Percentiles rank a stretch among this genome's conserved stretches.
Evolutionary conservation across 495 filamentous ascomycete genomes (phyloP).

Genomic region (Amniculicola lignicola): DNA sequence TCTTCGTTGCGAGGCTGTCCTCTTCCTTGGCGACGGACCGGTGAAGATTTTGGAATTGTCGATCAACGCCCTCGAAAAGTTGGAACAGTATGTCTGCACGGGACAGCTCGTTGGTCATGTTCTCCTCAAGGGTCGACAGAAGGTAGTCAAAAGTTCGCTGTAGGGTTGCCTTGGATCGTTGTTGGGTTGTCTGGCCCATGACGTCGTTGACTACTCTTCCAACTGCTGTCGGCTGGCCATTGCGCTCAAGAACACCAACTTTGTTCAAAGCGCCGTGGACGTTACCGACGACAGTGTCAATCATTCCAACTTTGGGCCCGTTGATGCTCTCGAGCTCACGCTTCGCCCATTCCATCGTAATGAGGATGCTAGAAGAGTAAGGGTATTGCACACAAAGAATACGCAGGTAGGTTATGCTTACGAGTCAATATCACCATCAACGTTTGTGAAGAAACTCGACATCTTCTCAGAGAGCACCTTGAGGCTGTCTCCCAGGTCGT

Average conservation of each 20-base stretch:
- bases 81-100: slow-evolving; percentile 72
- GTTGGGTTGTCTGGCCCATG: slow-evolving; percentile 73
- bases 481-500: slow-evolving; percentile 75
- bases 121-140: slow-evolving; percentile 80
- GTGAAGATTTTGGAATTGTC: slow-evolving; percentile 81
- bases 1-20: slow-evolving; percentile 70
- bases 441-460: slow-evolving; percentile 83
- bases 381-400: neutral
- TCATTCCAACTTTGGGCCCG: slow-evolving; percentile 52
- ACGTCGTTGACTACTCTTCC: slow-evolving; percentile 64
- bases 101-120: slow-evolving; percentile 75
- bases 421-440: slow-evolving; percentile 86
- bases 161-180: slow-evolving; percentile 74
- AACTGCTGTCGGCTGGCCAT: slow-evolving; percentile 60
- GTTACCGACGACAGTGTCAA: slow-evolving; percentile 71
- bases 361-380: slow-evolving; percentile 60
- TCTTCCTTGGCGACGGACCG: slow-evolving; percentile 81
- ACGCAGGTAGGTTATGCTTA: slow-evolving; percentile 33
- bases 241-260: slow-evolving; percentile 63
- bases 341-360: slow-evolving; percentile 92
- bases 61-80: slow-evolving; percentile 83
- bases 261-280: slow-evolving; percentile 69
- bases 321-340: slow-evolving; percentile 66
- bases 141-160: slow-evolving; percentile 86
- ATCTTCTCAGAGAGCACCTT: slow-evolving; percentile 77